Percentiles rank a stretch among this genome's conserved stretches.
Conservation (phyloP, 176 grass and related monocot species). For the Hordeum marinum region DNA sequence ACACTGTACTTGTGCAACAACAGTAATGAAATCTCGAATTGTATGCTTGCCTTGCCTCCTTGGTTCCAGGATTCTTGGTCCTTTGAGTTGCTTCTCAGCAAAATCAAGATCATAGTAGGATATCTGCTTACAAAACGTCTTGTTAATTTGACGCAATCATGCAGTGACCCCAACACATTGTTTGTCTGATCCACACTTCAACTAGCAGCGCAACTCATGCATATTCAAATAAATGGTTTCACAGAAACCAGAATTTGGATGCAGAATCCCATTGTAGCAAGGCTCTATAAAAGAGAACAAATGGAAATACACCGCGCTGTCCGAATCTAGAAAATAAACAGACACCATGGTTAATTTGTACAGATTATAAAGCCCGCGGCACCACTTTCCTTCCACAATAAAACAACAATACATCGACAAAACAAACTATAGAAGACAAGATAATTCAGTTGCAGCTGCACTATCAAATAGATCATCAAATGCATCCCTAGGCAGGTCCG, state of each 20-base stretch:
- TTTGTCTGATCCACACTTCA: background rate
- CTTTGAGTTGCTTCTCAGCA: background rate
- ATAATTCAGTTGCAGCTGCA: background rate
- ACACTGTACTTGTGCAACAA: background rate
- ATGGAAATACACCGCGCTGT: background rate
- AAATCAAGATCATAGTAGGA: background rate
- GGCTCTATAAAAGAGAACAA: background rate
- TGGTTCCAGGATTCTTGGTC: background rate
- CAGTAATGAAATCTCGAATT: background rate
- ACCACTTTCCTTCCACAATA: background rate
- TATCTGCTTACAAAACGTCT: background rate
- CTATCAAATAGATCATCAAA: conserved; percentile 31
- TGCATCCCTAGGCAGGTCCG: conserved; percentile 42
- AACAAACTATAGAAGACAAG: background rate
- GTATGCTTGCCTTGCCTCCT: background rate
- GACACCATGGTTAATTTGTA: background rate
- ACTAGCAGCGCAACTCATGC: background rate
- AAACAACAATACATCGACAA: background rate
- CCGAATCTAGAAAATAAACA: background rate
- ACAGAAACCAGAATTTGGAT: background rate
- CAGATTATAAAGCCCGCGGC: background rate
- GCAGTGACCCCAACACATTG: no score
- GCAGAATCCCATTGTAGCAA: background rate
- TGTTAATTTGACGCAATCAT: background rate
- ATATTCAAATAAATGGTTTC: background rate